Evolutionary conservation across 805 yeast species (phyloP), one percentile per base, ranked within the genome.

Genomic region (Starmerella etchellsii): DNA sequence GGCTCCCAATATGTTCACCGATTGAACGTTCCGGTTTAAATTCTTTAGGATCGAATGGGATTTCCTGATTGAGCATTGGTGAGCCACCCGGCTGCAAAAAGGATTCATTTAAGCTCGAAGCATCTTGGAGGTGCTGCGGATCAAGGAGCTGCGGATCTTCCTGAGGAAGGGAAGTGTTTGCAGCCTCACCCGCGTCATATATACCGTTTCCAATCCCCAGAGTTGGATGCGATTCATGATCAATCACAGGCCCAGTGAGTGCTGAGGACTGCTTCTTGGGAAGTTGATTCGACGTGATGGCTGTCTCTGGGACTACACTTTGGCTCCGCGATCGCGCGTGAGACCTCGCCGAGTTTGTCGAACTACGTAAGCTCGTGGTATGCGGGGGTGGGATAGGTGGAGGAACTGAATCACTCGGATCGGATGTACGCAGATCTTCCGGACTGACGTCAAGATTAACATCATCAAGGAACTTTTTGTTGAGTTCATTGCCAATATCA

Each of bases 401-500:
- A 36, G 16, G 11, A 36, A 28, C 8, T 37, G 14, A 9, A 35
- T 20, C 13, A 41, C 31, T n/a, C 21, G 20, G 9, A 20, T 28
- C 13, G 35, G 15, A 11, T 25, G 37, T 15, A 31, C 31, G 6
- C 48, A 45, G 38, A 15, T 44, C 51, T 16, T 41, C 44, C 8
- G 50, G 37, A 19, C 46, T 30, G 9, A 32, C 37, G 10, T 49
- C 50, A 16, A 50, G 31, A 14, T 42, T 41, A 26, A 50, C 22
- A 18, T 44, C 51, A 20, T 49, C 48, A 19, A 47, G 38, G 34
- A 47, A 45, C 15, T 39, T 41, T 13, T 41, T 39, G 38, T 48
- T 56, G 20, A 57, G 43, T 21, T 54, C 60, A 9, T 33, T 29
- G 18, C 50, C 41, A 20, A 57, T 51, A 30, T 57, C 60, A 16